These are phyloP conservation scores for Phycomyces nitens DNA, from an alignment of 192 early-diverging fungal genomes.

Conservation along the genomic window DNA sequence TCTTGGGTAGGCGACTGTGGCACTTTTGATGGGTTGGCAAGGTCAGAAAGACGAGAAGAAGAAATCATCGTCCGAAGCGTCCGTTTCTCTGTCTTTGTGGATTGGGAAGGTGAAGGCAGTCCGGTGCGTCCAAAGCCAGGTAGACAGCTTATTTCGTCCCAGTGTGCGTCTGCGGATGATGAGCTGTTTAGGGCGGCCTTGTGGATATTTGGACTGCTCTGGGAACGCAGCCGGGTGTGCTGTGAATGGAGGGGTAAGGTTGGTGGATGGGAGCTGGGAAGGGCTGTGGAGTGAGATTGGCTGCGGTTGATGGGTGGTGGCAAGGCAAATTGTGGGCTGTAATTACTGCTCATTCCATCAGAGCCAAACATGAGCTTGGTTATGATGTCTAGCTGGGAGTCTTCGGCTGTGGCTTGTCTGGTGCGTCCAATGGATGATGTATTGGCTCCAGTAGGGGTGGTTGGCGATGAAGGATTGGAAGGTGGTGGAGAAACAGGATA, in stretches of 20 bases:
- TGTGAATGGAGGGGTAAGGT: conserved; percentile 10
- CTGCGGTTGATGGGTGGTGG: conserved; percentile 9
- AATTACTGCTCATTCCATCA: conserved; percentile 17
- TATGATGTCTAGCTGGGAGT: conserved; percentile 36
- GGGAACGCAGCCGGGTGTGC: conserved; percentile 46
- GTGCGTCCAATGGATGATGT: conserved; percentile 37
- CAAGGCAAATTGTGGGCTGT: conserved; percentile 32
- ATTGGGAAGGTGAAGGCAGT: conserved; percentile 11
- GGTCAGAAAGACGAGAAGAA: too few relatives aligned
- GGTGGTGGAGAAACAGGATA: conserved; percentile 55
- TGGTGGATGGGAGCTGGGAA: background rate
- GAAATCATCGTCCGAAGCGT: too few relatives aligned
- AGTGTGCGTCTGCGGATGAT: too few relatives aligned
- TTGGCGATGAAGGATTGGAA: conserved; percentile 55
- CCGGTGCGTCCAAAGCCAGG: too few relatives aligned
- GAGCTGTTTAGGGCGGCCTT: background rate
- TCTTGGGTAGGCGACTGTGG: conserved; percentile 9
- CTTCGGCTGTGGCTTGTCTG: conserved; percentile 43
- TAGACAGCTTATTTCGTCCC: too few relatives aligned
- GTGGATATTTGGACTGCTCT: conserved; percentile 58
- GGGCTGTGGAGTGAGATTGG: conserved; percentile 9
- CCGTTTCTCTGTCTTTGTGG: background rate
- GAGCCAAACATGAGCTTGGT: conserved; percentile 46
- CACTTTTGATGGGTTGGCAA: background rate
- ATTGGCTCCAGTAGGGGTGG: conserved; percentile 38